phyloP scores from a whole-genome alignment of 495 filamentous ascomycete genomes.

The Neurospora sp. region DNA sequence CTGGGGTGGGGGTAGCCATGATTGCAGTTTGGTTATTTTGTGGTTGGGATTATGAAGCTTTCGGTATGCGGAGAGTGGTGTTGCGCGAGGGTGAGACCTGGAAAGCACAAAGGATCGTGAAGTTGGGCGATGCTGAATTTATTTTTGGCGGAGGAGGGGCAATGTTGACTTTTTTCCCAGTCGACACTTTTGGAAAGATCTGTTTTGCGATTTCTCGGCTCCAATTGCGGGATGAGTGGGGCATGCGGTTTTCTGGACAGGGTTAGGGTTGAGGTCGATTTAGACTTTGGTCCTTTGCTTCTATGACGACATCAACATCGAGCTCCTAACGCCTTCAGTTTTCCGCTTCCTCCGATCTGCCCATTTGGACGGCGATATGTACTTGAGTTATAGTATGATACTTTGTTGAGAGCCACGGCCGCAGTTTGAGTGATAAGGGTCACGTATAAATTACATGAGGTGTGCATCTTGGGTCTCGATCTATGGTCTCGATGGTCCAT shows the following conservation, averaged over 20 bases:
- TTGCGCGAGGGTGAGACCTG: background rate
- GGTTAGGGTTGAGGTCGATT: background rate
- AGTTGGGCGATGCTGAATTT: background rate
- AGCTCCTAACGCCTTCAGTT: background rate
- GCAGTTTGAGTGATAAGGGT: background rate
- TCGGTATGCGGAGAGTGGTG: background rate
- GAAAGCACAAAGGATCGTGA: background rate
- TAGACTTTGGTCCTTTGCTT: background rate
- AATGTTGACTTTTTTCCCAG: background rate
- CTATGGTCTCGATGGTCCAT: background rate
- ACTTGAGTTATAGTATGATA: background rate
- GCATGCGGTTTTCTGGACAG: background rate
- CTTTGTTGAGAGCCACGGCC: background rate
- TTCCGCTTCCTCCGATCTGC: background rate
- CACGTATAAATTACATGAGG: background rate
- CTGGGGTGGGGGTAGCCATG: slow-evolving; percentile 9
- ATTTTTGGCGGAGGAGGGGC: background rate
- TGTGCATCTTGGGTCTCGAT: background rate
- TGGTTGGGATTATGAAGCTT: background rate
- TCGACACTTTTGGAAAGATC: slow-evolving; percentile 2
- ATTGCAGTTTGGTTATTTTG: background rate
- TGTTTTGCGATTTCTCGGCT: background rate
- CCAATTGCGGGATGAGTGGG: background rate
- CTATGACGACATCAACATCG: background rate
- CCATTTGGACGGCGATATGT: background rate